Base-by-base conservation (phyloP, 2,329 filamentous ascomycete species). In the Diaporthe sp. region DNA sequence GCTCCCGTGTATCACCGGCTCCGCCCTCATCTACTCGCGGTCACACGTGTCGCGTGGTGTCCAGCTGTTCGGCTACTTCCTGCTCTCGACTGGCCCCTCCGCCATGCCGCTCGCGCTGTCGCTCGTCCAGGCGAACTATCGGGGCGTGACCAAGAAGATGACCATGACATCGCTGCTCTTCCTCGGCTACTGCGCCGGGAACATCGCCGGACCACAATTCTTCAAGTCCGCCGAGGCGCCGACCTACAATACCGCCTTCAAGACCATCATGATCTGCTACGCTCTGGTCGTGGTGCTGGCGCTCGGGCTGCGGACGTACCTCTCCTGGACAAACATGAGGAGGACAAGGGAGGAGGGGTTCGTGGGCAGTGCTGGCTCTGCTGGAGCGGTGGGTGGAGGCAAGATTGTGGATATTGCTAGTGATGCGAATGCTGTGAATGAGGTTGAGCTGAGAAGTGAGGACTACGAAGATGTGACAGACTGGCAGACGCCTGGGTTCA, bases 381-480 rank as follows among this genome's bases (percentile, higher is more conserved):
- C 84, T 8, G 86, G 85, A 0, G 82, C 81, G 1, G 83, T 86
- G 4, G 82, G 81, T 1, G 81, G 81, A 9, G 82, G 82, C 1
- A 84, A 84, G 73, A 78, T 84, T 25, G 78, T 83, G 17, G 80
- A 80, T 35, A 75, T 79, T 27, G 74, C 58, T 2, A 76, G 75
- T 19, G 77, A 76, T 10, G 79, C 78, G 2, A 80, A 81, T 51
- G 80, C 79, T n/a, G 80, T 83, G n/a, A 78, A 78, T 15, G 81
- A 81, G 39, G 79, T 85, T 0, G 82, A 84, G 65, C 78, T 88
- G 30, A 80, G 82, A 25, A 82, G 84, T 0, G 84, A 85, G 70
- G 87, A 88, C 73, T 88, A 89, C 73, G 88, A 90, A 27, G 89
- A 92, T 79, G 80, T 88, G 3, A 92, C 90, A 2, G 90, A 92